Percentiles rank a stretch among this genome's conserved stretches.
These are phyloP conservation scores for Lomentospora prolificans DNA, from an alignment of 2,329 filamentous ascomycete genomes.

Conservation along the genomic window DNA sequence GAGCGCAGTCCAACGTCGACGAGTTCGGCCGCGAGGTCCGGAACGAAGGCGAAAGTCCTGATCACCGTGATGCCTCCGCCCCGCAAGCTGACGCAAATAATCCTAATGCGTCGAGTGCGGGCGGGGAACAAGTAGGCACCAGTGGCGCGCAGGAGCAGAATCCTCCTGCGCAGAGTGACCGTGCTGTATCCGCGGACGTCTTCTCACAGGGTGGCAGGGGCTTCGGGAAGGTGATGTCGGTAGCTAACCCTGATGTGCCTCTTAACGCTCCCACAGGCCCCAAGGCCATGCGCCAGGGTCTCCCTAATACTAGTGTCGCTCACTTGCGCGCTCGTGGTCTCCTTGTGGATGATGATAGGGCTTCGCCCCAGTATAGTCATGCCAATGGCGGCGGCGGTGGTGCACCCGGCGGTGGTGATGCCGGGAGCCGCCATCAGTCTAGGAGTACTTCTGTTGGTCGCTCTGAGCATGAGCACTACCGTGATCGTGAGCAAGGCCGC, in stretches of 20 bases:
- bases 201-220: not conserved
- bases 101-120: constrained; percentile 17
- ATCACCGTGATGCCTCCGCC: constrained; percentile 8
- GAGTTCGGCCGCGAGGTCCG: constrained; percentile 28
- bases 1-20: constrained; percentile 23
- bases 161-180: constrained; percentile 20
- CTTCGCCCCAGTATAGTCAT: constrained; percentile 15
- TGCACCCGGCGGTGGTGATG: not conserved
- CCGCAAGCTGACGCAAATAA: constrained; percentile 20
- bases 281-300: constrained; percentile 84
- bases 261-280: constrained; percentile 81
- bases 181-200: constrained; percentile 18
- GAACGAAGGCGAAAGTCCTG: constrained; percentile 14
- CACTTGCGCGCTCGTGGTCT: constrained; percentile 32
- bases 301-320: constrained; percentile 68
- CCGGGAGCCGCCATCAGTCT: constrained; percentile 18
- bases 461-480: constrained; percentile 3
- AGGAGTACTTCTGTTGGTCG: constrained; percentile 37
- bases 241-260: constrained; percentile 30
- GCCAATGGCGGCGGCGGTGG: not conserved
- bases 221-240: constrained; percentile 2
- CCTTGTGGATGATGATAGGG: constrained; percentile 31
- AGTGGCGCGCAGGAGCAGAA: constrained; percentile 14
- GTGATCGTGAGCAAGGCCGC: constrained; percentile 18
- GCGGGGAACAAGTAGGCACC: constrained; percentile 12